Evolutionary conservation across 345 rosid species (phyloP).

Genomic region (Dovyalis caffra): DNA sequence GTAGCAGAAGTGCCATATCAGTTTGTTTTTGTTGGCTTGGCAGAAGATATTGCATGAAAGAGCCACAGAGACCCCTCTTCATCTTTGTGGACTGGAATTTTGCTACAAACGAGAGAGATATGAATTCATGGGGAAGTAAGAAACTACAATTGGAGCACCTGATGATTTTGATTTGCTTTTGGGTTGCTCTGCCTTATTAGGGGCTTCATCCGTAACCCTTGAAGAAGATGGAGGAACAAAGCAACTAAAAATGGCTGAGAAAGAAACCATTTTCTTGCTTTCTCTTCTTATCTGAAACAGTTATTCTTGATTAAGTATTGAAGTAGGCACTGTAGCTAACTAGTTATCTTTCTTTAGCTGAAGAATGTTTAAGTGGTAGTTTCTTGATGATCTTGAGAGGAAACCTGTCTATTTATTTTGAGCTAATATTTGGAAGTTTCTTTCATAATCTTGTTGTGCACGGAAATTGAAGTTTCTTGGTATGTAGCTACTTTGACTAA

Average conservation of each 20-base stretch:
- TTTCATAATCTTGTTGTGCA: too few species aligned
- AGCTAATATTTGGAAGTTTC: too few species aligned
- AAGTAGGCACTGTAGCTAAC: not conserved
- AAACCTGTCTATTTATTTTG: too few species aligned
- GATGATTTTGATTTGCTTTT: not conserved
- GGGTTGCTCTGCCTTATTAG: not conserved
- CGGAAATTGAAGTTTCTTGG: too few species aligned
- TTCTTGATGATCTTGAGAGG: too few species aligned
- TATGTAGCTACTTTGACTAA: too few species aligned
- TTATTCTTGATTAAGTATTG: not conserved
- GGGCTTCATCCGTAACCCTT: not conserved
- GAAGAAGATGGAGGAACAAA: not conserved
- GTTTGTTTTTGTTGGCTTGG: too few species aligned
- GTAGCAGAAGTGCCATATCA: too few species aligned
- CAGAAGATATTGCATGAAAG: not conserved
- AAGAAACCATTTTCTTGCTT: not conserved
- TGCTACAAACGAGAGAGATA: conserved; percentile 26
- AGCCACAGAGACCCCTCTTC: not conserved
- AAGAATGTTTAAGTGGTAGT: too few species aligned
- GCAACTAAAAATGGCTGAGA: not conserved
- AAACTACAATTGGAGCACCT: conserved; percentile 2
- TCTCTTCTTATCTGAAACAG: not conserved
- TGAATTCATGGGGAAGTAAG: conserved; percentile 29
- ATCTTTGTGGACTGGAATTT: not conserved
- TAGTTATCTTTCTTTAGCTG: too few species aligned